Evolutionary conservation across 129 eudicot genomes (phyloP), one percentile per base, ranked within the genome.

Genomic region (Scalesia atractyloides): DNA sequence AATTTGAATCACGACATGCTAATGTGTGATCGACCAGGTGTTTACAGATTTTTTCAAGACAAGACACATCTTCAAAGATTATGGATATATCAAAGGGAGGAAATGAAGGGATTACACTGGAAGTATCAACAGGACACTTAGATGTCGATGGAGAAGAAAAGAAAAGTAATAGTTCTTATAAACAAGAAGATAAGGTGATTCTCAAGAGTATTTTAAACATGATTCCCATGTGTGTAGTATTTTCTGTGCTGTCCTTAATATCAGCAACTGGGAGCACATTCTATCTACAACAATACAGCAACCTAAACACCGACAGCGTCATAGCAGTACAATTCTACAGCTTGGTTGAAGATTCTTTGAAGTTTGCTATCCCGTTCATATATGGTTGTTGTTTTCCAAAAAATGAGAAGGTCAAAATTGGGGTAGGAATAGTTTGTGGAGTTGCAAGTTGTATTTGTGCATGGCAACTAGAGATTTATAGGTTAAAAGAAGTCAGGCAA

Each of bases 341-440:
- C 24, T 60, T 73, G 69, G 50, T 60, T 73, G 69, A 60, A 48
- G 77, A 60, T n/a, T 26, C 30, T 9, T 73, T 69, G 7, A 15
- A 43, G 20, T 60, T 73, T 46, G 17, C 1, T 7, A 47, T 73
- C 70, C 50, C 64, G 1, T 33, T 26, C 34, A 1, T 73, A 7
- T 62, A 62, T 49, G 7, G 0, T 34, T 15, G 12, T 16, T 52
- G 67, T 26, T 44, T 8, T 2, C 33, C 0, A 17, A 24, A 26
- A 46, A 60, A 60, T 17, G 59, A 46, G 34, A 73, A 60, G 77
- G n/a, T 49, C 18, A 49, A 73, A 62, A 73, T 73, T 48, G 63
- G 78, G 48, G 62, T 73, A 0, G 78, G 70, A 34, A 73, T 73
- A 51, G 7, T 73, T 26, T 73, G 36, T 49, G 26, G 39, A 17